phyloP scores from a whole-genome alignment of 768 basidiomycete genomes.

The Rhodotorula taiwanensis region DNA sequence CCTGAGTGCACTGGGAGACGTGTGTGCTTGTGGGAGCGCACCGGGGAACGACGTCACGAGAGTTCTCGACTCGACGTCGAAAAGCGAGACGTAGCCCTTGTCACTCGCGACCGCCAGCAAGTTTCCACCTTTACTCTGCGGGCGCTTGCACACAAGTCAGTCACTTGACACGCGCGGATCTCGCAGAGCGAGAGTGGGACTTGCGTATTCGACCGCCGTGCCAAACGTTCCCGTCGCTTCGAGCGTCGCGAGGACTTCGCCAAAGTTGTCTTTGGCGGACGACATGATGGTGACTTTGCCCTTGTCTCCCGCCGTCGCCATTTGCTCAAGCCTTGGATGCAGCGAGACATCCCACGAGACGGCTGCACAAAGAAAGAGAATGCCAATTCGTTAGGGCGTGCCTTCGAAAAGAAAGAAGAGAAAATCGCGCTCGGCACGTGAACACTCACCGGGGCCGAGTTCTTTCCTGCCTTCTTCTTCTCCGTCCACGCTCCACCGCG shows the following conservation, averaged over 20 bases:
- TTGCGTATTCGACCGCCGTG: slow-evolving; percentile 27
- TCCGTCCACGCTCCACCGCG: slow-evolving; percentile 25
- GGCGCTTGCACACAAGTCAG: too few relatives aligned
- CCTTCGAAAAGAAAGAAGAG: too few relatives aligned
- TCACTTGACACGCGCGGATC: not conserved
- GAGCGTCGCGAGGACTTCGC: slow-evolving; percentile 20
- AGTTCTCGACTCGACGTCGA: slow-evolving; percentile 24
- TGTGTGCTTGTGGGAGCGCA: not conserved
- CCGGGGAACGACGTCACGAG: slow-evolving; percentile 37
- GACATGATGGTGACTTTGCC: slow-evolving; percentile 22
- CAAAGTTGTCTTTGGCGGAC: slow-evolving; percentile 26
- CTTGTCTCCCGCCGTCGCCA: slow-evolving; percentile 27
- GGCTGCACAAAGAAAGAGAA: too few relatives aligned
- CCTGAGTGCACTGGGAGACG: not conserved
- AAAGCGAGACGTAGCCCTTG: slow-evolving; percentile 31
- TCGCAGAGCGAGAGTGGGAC: not conserved
- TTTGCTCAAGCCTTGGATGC: slow-evolving; percentile 7
- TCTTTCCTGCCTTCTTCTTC: slow-evolving; percentile 30
- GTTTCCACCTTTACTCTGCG: slow-evolving; percentile 18
- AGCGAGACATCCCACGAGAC: slow-evolving; percentile 32
- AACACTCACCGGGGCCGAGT: slow-evolving; percentile 28
- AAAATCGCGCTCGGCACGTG: too few relatives aligned
- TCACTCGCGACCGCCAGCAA: slow-evolving; percentile 27
- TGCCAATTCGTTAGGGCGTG: too few relatives aligned
- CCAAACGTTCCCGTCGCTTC: slow-evolving; percentile 30